Evolutionary conservation across 306 rosid species (phyloP).

Genomic region (Fragaria vesca): DNA sequence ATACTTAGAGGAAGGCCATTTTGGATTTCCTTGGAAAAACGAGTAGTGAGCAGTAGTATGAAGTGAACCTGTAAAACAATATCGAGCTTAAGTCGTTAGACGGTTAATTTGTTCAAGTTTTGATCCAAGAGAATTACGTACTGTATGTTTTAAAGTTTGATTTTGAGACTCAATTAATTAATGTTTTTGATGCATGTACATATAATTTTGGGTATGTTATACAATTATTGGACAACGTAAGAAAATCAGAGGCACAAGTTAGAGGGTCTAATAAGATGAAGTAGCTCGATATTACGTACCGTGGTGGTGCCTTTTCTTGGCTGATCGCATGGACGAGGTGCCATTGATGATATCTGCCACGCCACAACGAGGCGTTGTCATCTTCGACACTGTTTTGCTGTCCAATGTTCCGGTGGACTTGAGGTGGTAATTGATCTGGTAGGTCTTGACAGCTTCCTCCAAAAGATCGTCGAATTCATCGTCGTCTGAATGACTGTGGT

Average conservation of each 20-base stretch:
- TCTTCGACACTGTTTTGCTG: constrained; percentile 27
- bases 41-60: constrained; percentile 18
- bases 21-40: constrained; percentile 4
- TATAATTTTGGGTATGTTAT: no score
- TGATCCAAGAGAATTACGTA: not conserved
- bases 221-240: no score
- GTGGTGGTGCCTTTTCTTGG: not conserved
- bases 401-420: constrained; percentile 28
- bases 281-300: not conserved
- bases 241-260: no score
- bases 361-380: constrained; percentile 50
- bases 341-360: constrained; percentile 30
- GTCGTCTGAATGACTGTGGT: not conserved
- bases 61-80: not conserved
- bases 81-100: not conserved
- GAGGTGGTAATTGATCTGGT: constrained; percentile 35
- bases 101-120: not conserved
- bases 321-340: constrained; percentile 27
- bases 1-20: constrained; percentile 29
- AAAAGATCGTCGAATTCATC: constrained; percentile 32
- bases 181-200: no score
- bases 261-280: no score
- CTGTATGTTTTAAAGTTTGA: not conserved
- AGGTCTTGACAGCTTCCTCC: constrained; percentile 41
- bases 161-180: not conserved